phyloP scores from a whole-genome alignment of 1,284 basidiomycete species.

The Amylostereum areolatum region DNA sequence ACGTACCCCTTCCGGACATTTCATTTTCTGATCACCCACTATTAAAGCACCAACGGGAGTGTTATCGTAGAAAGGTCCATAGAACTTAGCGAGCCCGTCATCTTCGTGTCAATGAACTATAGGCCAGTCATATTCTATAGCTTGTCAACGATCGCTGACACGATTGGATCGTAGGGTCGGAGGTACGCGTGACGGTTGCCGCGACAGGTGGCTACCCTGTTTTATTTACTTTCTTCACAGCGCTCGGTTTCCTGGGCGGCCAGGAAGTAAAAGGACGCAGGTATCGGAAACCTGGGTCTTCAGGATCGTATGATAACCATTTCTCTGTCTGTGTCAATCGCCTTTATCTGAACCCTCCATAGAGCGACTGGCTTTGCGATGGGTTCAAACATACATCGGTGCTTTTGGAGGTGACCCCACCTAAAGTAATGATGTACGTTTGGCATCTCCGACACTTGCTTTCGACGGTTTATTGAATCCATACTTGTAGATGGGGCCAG shows the following conservation, averaged over 20 bases:
- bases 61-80: slow-evolving; percentile 12
- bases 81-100: slow-evolving; percentile 16
- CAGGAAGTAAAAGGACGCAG: slow-evolving; percentile 39
- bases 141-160: background rate
- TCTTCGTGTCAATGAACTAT: slow-evolving; percentile 23
- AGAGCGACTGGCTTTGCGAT: slow-evolving; percentile 29
- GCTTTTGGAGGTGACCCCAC: slow-evolving; percentile 34
- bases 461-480: background rate
- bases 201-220: too few species aligned
- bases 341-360: slow-evolving; percentile 3
- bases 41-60: slow-evolving; percentile 18
- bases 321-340: background rate
- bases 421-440: slow-evolving; percentile 13
- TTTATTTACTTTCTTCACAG: slow-evolving; percentile 10
- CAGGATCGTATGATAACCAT: slow-evolving; percentile 36
- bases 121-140: slow-evolving; percentile 4
- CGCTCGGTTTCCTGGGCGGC: slow-evolving; percentile 43
- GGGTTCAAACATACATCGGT: slow-evolving; percentile 33
- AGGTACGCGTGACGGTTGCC: background rate
- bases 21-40: background rate
- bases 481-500: slow-evolving; percentile 30
- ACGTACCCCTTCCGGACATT: background rate
- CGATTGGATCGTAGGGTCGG: background rate
- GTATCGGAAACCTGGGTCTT: slow-evolving; percentile 47
- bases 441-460: background rate